Base-by-base conservation (phyloP, 2,329 filamentous ascomycete species). In the Ceratocystis lukuohia region DNA sequence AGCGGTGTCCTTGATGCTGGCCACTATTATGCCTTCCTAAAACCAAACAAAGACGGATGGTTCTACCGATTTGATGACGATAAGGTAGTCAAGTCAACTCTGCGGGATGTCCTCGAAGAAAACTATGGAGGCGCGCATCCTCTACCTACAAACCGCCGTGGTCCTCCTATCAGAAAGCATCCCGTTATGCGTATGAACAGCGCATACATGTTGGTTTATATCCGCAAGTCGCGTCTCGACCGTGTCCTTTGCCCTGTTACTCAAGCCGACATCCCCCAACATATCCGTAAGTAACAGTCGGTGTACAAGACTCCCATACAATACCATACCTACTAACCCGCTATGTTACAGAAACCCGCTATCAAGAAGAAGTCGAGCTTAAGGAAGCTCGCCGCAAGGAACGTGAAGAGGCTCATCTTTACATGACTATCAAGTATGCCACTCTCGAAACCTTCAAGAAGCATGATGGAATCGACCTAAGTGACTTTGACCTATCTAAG, bases 21-120 rank as follows among this genome's bases (percentile, higher is more conserved):
- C 2, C 94, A 99, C 76, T 99, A 99, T 77, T 99, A 99, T 73
- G 94, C 94, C 0, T 99, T 96, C 76, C 78, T 99, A 71, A 96
- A 96, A 74, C 94, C 95, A 0, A 84, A 87, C 67, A 95, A 96
- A 76, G 89, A 96, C 69, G 93, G 94, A 41, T 85, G 89, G 78
- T 99, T 96, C 78, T 97, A 95, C 80, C 94, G 89, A 72, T 99
- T 96, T 71, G 95, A 99, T 72, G 94, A 99, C 70, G 94, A 99
- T 73, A 88, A 92, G 70, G 94, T 99, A 50, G 97, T 92, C n/a
- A 89, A 89, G 70, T 93, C 92, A 1, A 96, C 92, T 0, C 85
- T 88, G 73, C 86, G 89, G 68, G 94, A 99, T 74, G 93, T 95
- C 0, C 78, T 97, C 41, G 94, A 97, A 73, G 95, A 99, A 70